Base-by-base conservation (phyloP, 441 rosid genomes). In the Flueggea neowawraea region DNA sequence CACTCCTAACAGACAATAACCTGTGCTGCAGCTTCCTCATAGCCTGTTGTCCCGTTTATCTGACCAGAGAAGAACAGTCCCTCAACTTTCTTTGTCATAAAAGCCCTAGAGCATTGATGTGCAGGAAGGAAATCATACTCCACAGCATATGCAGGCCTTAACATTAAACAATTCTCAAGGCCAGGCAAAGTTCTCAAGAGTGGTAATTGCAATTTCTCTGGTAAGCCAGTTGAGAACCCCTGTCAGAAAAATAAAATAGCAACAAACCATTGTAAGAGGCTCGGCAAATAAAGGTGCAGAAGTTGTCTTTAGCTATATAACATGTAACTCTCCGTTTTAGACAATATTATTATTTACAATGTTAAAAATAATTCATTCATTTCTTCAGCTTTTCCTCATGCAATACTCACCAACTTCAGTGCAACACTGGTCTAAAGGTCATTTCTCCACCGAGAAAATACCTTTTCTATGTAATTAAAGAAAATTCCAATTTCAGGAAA, bases 21-120 rank as follows among this genome's bases (percentile, higher is more conserved):
- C 96, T 95, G 99, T 4, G 97, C 96, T 31, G 99, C 99, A 80
- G 99, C 99, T 75, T 91, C 99, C 83, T 95, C 99, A 75, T 95
- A 95, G 68, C 99, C 97, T 44, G 99, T 95, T 53, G 99, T 95
- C 69, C 99, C 99, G 62, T 95, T 95, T 72, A 95, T 95, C 78
- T 91, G 99, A 77, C 99, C 99, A 71, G 99, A 95, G 73, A 95
- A 91, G 87, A 95, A 95, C 75, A 95, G 95, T 31, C 99, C 97
- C 62, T 86, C 92, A n/a, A 95, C 71, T 61, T 82, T 87, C 78
- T 91, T 95, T 12, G 99, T 95, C 99, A 95, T 95, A 54, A 95
- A 88, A 73, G 99, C 86, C 82, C 96, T 87, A 31, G 83, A 73
- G 76, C 99, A 91, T 64, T 94, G 97, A 75, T 94, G 73, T 68